Base-by-base conservation (phyloP, 78 protist genomes). In the Emiliania huxleyi region DNA sequence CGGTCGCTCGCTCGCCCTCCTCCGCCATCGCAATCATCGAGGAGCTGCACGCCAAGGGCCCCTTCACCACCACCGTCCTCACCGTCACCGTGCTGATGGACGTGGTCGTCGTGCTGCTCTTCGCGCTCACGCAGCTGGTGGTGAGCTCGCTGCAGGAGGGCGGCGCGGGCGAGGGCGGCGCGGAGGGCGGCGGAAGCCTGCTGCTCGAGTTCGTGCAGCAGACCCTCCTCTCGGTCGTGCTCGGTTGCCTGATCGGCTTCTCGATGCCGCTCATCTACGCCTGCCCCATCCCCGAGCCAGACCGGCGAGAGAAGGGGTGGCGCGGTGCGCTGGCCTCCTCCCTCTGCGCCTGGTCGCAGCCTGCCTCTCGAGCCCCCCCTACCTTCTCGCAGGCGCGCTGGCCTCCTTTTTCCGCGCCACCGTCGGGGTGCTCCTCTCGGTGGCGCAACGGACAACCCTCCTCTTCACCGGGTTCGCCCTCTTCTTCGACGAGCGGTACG, bases 1-100 rank as follows among this genome's bases (percentile, higher is more conserved):
- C 89, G 43, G 89, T 81, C 42, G 89, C 89, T 1, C 89, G 89
- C 56, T 81, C 89, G 25, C 89, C 89, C 48, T 81, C 89, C 5
- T 81, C 89, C 29, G 55, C 89, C 55, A 81, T 81, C 38, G 89
- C 89, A 1, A 5, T 81, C 55, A n/a, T 81, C 40, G 1, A 38
- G 23, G 89, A 81, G 89, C 55, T 81, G 12, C 0, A 44, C 55
- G 89, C 89, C 3, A 0, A 43, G 18, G 89, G 89, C 18, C 89
- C 89, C 1, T 81, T 81, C 89, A 81, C 89, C 26, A 81, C 89
- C 21, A 23, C 19, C 25, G n/a, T n/a, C 33, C 89, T 81, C 19
- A 5, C 89, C 22, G 89, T 81, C 29, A 29, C 38, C 0, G 56
- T 81, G 19, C 38, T 81, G 40, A 29, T 81, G 33, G 89, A 81